Evolutionary conservation across 2,329 filamentous ascomycete genomes (phyloP), one percentile per base, ranked within the genome.

Genomic region (Ceratocystis huliohia): DNA sequence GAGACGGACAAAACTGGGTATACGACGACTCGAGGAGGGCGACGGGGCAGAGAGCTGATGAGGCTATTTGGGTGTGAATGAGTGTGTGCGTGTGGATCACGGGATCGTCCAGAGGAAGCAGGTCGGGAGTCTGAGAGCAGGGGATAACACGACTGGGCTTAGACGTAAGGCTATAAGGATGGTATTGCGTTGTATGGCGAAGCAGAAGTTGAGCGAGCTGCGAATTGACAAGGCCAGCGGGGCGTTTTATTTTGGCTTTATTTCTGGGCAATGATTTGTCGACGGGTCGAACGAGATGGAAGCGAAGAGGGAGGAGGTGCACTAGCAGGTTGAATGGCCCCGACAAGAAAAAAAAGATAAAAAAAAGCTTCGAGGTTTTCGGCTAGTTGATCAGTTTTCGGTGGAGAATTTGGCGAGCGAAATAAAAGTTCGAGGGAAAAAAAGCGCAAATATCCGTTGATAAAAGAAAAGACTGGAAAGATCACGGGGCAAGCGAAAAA

Each of bases 391-490:
- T 63, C 44, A 44, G 61, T 64, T 64, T 44, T 37, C 57, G 17
- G 46, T 53, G 46, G 63, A 56, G 45, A 65, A 65, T 13, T 57
- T 28, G 53, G 10, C 17, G 53, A 57, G 53, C 53, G 22, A 57
- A 57, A 57, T 57, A 57, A 57, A 57, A 30, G 1, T 5, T 15
- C 41, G 6, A 48, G 7, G 7, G 22, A 13, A 64, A 28, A 25
- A n/a, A 25, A 50, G 8, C 33, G 33, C 33, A 41, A 56, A 46
- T 37, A 30, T 22, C 25, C 5, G n/a, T 20, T 33, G 61, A 3
- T 25, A 28, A 41, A 61, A 48, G 17, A 46, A 20, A 10, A 25
- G 17, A 65, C 20, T 22, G 22, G 30, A 65, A 37, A 45, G 28
- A 64, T 8, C 33, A 33, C 33, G 7, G 33, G 7, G 45, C 46